Base-by-base conservation (phyloP, 495 filamentous ascomycete species). In the Haplographium delicatum region DNA sequence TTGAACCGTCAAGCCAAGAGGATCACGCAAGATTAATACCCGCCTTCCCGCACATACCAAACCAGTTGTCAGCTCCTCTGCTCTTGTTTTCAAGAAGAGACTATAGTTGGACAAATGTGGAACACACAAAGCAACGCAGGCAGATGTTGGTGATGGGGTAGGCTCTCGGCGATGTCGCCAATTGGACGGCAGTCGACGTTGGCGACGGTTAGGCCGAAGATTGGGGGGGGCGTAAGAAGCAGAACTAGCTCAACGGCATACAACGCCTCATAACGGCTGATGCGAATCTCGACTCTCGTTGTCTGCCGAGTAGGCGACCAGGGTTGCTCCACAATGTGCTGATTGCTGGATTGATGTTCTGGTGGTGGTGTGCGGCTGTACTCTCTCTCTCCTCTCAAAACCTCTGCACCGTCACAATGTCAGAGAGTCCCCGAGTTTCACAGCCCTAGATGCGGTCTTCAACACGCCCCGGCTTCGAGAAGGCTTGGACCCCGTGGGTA, bases 131-230 rank as follows among this genome's bases (percentile, higher is more conserved):
- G 40, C 33, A 16, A 38, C 35, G 22, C 28, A 6, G 28, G n/a
- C n/a, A 20, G 22, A 18, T 19, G 33, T 53, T 47, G 33, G 25
- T 53, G 43, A 47, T 47, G 38, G 41, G 31, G 28, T 25, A 33
- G 9, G 9, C 4, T n/a, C n/a, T n/a, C n/a, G n/a, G n/a, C n/a
- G n/a, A 7, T n/a, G 18, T 30, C 26, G 20, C 42, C 51, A 53
- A 48, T 47, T 38, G 35, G 24, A 38, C 37, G 47, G 53, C 53
- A 56, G 25, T 56, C 40, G 47, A 51, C 20, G 16, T 56, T 45
- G 47, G 31, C 39, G 39, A 50, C 18, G 25, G 27, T 47, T 27
- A 26, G 19, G 25, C 35, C 7, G 15, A 19, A 19, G 35, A 19
- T 46, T 33, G 43, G 16, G 24, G 43, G 16, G 24, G 43, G 43